Conservation (phyloP, 768 basidiomycete genomes). For the Collybiopsis luxurians region DNA sequence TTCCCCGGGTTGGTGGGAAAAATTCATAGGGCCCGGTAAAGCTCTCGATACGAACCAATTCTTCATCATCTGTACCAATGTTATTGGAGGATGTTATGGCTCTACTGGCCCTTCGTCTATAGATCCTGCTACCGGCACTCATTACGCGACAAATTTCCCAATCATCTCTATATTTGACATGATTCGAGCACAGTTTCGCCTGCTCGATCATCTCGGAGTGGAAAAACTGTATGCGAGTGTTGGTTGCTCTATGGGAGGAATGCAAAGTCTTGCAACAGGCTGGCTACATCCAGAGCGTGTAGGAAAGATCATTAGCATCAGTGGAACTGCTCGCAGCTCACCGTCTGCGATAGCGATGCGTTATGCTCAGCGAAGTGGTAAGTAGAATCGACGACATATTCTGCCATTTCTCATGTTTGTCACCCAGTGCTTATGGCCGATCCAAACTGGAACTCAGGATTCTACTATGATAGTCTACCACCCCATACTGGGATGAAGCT, state of each 20-base stretch:
- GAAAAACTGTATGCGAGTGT: slow-evolving; percentile 89
- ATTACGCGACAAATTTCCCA: slow-evolving; percentile 90
- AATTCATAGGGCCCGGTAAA: slow-evolving; percentile 94
- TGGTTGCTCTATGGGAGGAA: slow-evolving; percentile 95
- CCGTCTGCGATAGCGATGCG: slow-evolving; percentile 94
- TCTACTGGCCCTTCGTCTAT: slow-evolving; percentile 91
- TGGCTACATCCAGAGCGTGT: slow-evolving; percentile 90
- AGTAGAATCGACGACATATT: slow-evolving; percentile 21
- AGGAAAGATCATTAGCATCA: slow-evolving; percentile 89
- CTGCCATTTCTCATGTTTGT: background rate
- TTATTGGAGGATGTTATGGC: slow-evolving; percentile 96
- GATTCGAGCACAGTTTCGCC: slow-evolving; percentile 87
- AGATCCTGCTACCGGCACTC: slow-evolving; percentile 62
- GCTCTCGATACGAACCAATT: slow-evolving; percentile 90
- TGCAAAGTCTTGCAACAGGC: slow-evolving; percentile 96
- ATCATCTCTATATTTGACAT: slow-evolving; percentile 95
- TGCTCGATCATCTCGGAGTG: slow-evolving; percentile 84
- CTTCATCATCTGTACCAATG: slow-evolving; percentile 95
- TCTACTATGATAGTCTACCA: slow-evolving; percentile 93
- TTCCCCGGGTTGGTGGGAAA: slow-evolving; percentile 96
- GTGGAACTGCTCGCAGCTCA: slow-evolving; percentile 89
- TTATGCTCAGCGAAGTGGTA: slow-evolving; percentile 94
- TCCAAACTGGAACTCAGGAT: slow-evolving; percentile 99
- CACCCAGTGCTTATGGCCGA: slow-evolving; percentile 93
- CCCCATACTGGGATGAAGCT: slow-evolving; percentile 99